Base-by-base conservation (phyloP, 495 filamentous ascomycete genomes). In the Annulohypoxylon bovei region DNA sequence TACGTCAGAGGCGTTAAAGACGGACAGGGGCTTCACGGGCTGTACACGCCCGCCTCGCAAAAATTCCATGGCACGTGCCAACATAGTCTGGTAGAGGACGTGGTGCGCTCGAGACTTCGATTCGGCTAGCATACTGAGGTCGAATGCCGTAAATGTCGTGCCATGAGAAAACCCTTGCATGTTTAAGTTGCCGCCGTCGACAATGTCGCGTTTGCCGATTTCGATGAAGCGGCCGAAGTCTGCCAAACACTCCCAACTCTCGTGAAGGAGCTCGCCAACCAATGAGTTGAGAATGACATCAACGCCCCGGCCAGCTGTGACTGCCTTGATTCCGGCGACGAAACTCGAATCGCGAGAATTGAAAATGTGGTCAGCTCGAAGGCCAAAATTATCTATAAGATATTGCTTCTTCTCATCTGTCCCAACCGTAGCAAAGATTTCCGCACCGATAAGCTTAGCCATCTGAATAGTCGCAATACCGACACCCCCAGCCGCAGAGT, bases 281-380 rank as follows among this genome's bases (percentile, higher is more conserved):
- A 87, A 79, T 0, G 83, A 86, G 71, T 88, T 88, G 6, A 88
- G 76, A 0, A 84, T 84, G n/a, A 87, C 75, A 59, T 88, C 86
- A 4, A 86, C 84, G 20, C 86, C 85, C 7, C 67, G 50, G 1
- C 75, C 78, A 14, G 69, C 69, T 0, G 88, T 90, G 2, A 68
- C 73, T 22, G 70, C 52, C 61, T 76, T 73, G 35, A 89, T 72
- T 2, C 72, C 81, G 16, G 77, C 37, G 14, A 74, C 77, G 64
- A 89, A 80, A 2, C 53, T 59, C 0, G 57, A 33, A 30, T 74
- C 62, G 27, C 75, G 68, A 33, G 78, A 79, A 61, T 46, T 78
- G 72, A 88, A 84, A 23, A 90, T 86, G 28, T 80, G 82, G 12
- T 80, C 68, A 0, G 71, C 71, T 0, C 74, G 76, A 39, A 90